Conservation (phyloP, 495 filamentous ascomycete genomes). For the Aspergillus cavernicola region DNA sequence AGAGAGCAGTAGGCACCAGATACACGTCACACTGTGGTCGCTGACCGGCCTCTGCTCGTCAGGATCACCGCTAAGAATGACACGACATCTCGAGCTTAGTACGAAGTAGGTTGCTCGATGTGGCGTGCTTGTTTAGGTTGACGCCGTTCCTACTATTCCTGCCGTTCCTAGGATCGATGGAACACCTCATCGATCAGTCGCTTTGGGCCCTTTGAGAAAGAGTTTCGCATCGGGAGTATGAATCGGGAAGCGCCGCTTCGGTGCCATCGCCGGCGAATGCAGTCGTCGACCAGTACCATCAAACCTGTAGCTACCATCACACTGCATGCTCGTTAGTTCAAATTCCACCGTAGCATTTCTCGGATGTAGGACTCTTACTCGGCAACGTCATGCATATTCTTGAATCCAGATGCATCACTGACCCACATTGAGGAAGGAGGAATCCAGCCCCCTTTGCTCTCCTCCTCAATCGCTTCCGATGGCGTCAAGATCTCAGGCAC, state of each 20-base stretch:
- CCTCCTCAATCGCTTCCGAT: slow-evolving; percentile 66
- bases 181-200: slow-evolving; percentile 78
- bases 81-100: not conserved
- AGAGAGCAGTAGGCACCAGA: not conserved
- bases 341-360: slow-evolving; percentile 3
- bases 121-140: not conserved
- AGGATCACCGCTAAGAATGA: not conserved
- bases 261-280: slow-evolving; percentile 78
- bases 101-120: not conserved
- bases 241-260: slow-evolving; percentile 56
- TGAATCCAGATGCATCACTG: slow-evolving; percentile 63
- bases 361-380: slow-evolving; percentile 66
- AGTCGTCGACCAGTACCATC: slow-evolving; percentile 87
- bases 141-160: not conserved
- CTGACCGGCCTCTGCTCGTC: not conserved
- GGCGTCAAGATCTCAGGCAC: slow-evolving; percentile 73
- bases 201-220: slow-evolving; percentile 59
- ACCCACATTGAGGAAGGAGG: slow-evolving; percentile 89
- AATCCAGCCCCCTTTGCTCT: slow-evolving; percentile 82
- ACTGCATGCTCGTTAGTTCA: slow-evolving; percentile 44
- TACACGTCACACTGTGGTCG: slow-evolving; percentile 9
- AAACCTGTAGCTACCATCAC: slow-evolving; percentile 88
- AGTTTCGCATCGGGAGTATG: slow-evolving; percentile 51
- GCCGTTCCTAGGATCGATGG: slow-evolving; percentile 49
- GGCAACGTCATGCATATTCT: slow-evolving; percentile 71